Conservation (phyloP, 345 rosid genomes). For the Atalantia buxifolia region DNA sequence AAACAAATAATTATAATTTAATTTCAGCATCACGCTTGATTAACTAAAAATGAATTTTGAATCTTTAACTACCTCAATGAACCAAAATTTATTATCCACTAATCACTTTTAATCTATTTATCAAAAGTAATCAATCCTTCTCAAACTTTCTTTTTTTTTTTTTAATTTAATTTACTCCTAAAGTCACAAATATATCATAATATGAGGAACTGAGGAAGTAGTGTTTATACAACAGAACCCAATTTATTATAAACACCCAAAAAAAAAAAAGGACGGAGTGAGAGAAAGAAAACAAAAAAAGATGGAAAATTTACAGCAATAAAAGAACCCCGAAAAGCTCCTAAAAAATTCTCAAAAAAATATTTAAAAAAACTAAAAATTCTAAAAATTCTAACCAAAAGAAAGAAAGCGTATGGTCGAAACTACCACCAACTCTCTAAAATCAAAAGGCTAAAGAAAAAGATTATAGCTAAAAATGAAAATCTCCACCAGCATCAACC, state of each 20-base stretch:
- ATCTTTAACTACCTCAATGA: not conserved
- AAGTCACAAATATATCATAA: not conserved
- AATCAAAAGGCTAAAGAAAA: not conserved
- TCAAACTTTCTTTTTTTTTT: not conserved
- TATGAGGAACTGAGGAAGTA: not conserved
- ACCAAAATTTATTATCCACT: not conserved
- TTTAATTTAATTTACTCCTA: not conserved
- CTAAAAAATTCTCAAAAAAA: not conserved
- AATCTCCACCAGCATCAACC: not conserved
- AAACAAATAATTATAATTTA: not conserved
- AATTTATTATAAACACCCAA: slow-evolving; percentile 8
- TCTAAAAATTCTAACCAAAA: not conserved
- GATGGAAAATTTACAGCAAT: slow-evolving; percentile 5
- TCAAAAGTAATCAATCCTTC: not conserved
- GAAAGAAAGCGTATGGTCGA: slow-evolving; percentile 6
- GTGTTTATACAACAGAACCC: slow-evolving; percentile 4
- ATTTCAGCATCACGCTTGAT: not conserved
- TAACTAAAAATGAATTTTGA: too few relatives aligned
- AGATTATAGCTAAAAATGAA: not conserved
- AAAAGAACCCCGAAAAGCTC: slow-evolving; percentile 4
- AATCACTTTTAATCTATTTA: not conserved
- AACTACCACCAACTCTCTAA: slow-evolving; percentile 11
- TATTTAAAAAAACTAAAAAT: not conserved
- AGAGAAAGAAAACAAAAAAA: not conserved
- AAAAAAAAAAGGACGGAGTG: not conserved